Base-by-base conservation (phyloP, 495 filamentous ascomycete genomes). In the Talaromyces stipitatus region DNA sequence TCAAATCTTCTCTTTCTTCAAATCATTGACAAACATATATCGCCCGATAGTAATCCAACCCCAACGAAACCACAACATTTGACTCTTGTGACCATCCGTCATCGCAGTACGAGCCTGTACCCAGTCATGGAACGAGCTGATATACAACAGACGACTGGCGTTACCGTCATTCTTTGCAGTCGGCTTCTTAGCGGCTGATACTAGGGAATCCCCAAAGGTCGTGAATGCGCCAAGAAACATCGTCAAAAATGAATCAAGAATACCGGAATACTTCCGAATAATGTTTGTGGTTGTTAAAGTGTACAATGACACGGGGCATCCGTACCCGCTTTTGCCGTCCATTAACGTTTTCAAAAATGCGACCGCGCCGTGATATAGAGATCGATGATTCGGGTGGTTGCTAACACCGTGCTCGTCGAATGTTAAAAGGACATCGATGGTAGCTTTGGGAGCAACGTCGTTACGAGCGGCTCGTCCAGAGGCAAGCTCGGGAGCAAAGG, bases 61-160 rank as follows among this genome's bases (percentile, higher is more conserved):
- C 84, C 90, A 97, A 9, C 94, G 82, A 66, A 97, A 98, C 94
- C 94, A 98, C 33, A 87, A 79, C 94, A 98, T 98, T 80, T 98
- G 94, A 70, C 92, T 97, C 76, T 82, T 75, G 72, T 98, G 94
- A 9, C 85, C 91, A 48, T 78, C 75, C 0, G 86, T 87, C 94
- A 98, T 98, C 16, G 94, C 94, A 45, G 72, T 76, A 74, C 90
- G 85, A 45, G 89, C 94, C 24, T 72, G 81, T 66, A 85, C 69
- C 66, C 82, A 86, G 64, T 76, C 81, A 43, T 55, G 62, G 38
- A 74, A 79, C 0, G 80, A 80, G 66, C 80, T 95, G 50, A 95
- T 78, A 65, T 86, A 92, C 33, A 96, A 64, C 69, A 87, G 61
- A 36, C 82, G 67, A 36, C 71, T 64, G 30, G 88, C 80, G 60